These are phyloP conservation scores for Penicillium olsonii DNA, from an alignment of 2,329 filamentous ascomycete species.

Conservation along the genomic window DNA sequence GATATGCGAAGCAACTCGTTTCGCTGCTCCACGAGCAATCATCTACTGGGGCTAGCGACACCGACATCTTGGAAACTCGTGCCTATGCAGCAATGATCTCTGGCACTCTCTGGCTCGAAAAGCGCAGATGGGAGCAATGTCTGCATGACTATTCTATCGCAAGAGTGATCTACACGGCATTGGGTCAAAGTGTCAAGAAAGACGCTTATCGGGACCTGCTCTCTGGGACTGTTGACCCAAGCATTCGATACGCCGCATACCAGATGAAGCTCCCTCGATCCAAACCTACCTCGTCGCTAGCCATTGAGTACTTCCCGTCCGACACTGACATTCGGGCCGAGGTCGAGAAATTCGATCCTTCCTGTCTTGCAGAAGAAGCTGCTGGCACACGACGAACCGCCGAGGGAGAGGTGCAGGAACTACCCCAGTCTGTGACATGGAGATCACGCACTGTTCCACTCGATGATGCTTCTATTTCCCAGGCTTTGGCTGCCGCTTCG, in stretches of 20 bases:
- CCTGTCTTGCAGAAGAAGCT: constrained; percentile 63
- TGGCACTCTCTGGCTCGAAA: constrained; percentile 82
- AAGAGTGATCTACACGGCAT: constrained; percentile 77
- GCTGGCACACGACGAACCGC: constrained; percentile 50
- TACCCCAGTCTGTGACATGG: constrained; percentile 80
- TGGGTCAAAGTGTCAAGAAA: constrained; percentile 64
- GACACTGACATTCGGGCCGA: constrained; percentile 62
- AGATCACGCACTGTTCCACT: constrained; percentile 81
- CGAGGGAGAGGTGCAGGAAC: constrained; percentile 49
- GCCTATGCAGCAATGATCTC: constrained; percentile 78
- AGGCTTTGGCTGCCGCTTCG: constrained; percentile 72
- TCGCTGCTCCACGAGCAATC: constrained; percentile 64
- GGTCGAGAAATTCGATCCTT: constrained; percentile 70
- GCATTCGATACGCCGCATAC: constrained; percentile 91
- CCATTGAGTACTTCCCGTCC: constrained; percentile 73
- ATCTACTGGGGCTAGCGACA: constrained; percentile 65
- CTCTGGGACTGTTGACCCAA: constrained; percentile 83
- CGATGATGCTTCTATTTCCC: constrained; percentile 88
- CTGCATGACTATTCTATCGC: constrained; percentile 74
- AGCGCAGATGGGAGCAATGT: constrained; percentile 79
- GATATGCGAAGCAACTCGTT: constrained; percentile 68
- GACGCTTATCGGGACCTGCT: constrained; percentile 86
- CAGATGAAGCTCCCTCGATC: constrained; percentile 86
- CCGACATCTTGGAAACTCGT: constrained; percentile 78
- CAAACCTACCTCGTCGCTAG: constrained; percentile 75